Percentiles rank a stretch among this genome's conserved stretches.
These are phyloP conservation scores for Daldinia sp. DNA, from an alignment of 2,329 filamentous ascomycete genomes.

Conservation along the genomic window DNA sequence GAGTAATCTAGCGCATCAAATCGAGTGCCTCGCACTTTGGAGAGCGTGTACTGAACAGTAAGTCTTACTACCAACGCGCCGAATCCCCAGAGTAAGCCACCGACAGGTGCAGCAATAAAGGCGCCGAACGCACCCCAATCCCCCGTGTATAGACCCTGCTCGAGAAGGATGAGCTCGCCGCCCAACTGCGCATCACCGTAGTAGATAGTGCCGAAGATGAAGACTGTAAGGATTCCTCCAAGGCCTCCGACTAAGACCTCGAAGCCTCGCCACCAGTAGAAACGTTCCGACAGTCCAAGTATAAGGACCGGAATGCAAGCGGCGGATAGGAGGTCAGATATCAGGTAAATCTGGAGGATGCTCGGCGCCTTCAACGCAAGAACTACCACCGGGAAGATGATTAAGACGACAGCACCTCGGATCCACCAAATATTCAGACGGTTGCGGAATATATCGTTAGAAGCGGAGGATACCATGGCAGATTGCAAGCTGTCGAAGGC, in stretches of 20 bases:
- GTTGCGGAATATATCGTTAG: conserved; percentile 87
- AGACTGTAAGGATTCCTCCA: conserved; percentile 80
- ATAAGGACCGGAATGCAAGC: conserved; percentile 78
- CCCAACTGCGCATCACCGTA: conserved; percentile 72
- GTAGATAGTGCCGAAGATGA: conserved; percentile 82
- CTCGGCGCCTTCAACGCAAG: conserved; percentile 77
- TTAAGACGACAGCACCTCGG: conserved; percentile 70
- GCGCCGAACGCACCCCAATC: conserved; percentile 87
- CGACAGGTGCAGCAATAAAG: conserved; percentile 81
- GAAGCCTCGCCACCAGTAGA: conserved; percentile 80
- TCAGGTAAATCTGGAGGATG: conserved; percentile 83
- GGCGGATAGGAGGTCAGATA: conserved; percentile 81
- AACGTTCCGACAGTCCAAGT: conserved; percentile 71
- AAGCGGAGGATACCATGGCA: conserved; percentile 84
- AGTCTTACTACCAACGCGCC: conserved; percentile 69
- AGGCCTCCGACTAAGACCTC: conserved; percentile 82
- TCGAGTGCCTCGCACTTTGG: conserved; percentile 64
- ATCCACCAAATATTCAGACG: conserved; percentile 78
- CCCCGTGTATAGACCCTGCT: conserved; percentile 76
- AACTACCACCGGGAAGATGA: conserved; percentile 78
- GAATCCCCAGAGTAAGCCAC: conserved; percentile 75
- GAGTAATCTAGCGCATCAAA: conserved; percentile 75
- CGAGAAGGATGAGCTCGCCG: conserved; percentile 73
- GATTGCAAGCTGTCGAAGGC: conserved; percentile 84
- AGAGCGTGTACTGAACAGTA: conserved; percentile 62